Evolutionary conservation across 495 filamentous ascomycete species (phyloP), one percentile per base, ranked within the genome.

Genomic region (Aspergillus carlsbadensis): DNA sequence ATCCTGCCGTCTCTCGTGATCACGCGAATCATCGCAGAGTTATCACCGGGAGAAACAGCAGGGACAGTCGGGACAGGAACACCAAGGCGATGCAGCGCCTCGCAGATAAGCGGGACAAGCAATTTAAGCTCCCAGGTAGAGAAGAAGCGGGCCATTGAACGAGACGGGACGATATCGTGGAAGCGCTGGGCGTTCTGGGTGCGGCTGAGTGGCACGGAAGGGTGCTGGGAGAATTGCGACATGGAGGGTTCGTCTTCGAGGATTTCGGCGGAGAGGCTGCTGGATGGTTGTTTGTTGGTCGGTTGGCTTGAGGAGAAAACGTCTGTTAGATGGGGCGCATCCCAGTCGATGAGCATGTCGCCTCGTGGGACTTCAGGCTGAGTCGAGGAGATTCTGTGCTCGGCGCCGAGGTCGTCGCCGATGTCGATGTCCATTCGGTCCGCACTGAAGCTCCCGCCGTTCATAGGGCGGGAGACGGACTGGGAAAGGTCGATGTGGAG

Each of bases 401-500:
- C 78, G 37, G 76, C 43, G 51, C 76, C 78, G 59, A 80, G 72
- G 10, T 74, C 71, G 29, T 80, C 74, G 43, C 62, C 69, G 4
- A 68, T 56, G 62, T 85, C 81, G 54, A 85, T 64, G 52, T 87
- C 85, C 79, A 86, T 81, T 6, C 62, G 61, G 10, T 69, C 68
- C 2, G 65, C 45, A 47, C 56, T 70, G 51, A 63, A 65, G 65
- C 63, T 84, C 73, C 52, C 79, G 72, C 66, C 64, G 14, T 62
- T 65, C 5, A 63, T 52, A 4, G 61, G 57, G 20, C 62, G 67
- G 7, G 80, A 72, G 10, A 84, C 71, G 11, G 89, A 84, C 51
- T 87, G 83, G 48, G 74, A 85, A 69, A 98, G 92, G 68, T 97
- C 89, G 68, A 99, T 96, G 52, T 84, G 88, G n/a, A 99, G 84